These are phyloP conservation scores for Pseudogymnoascus pannorum DNA, from an alignment of 2,329 filamentous ascomycete genomes.

Conservation along the genomic window DNA sequence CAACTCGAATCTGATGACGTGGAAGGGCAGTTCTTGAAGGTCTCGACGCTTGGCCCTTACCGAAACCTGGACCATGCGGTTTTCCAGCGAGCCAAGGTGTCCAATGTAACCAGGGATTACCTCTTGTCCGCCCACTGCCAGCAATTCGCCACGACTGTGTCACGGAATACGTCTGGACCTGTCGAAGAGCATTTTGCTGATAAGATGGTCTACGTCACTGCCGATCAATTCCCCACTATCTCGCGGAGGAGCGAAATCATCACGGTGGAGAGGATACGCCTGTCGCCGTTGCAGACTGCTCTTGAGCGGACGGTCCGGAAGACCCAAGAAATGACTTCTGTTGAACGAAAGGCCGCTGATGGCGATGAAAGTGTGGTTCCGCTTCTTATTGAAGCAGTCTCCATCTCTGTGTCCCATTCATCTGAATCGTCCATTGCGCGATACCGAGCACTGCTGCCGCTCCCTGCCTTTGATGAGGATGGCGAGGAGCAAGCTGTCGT, in stretches of 20 bases:
- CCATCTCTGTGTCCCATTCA: conserved; percentile 65
- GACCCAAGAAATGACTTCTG: conserved; percentile 70
- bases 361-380: conserved; percentile 65
- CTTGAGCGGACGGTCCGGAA: conserved; percentile 86
- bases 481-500: conserved; percentile 42
- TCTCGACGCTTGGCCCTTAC: conserved; percentile 73
- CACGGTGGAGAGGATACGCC: conserved; percentile 49
- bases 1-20: conserved; percentile 66
- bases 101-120: conserved; percentile 78
- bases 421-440: conserved; percentile 71
- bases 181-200: conserved; percentile 70
- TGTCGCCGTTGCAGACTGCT: conserved; percentile 77
- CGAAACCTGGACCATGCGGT: conserved; percentile 76
- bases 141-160: conserved; percentile 68
- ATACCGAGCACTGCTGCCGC: conserved; percentile 68
- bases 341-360: conserved; percentile 68
- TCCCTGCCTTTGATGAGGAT: conserved; percentile 33
- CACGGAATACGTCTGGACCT: conserved; percentile 60
- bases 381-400: conserved; percentile 66
- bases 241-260: conserved; percentile 81
- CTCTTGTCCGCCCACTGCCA: conserved; percentile 71
- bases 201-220: conserved; percentile 77
- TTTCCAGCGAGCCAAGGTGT: conserved; percentile 80
- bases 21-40: conserved; percentile 83
- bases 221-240: conserved; percentile 85